A percentile compares a stretch with the other conserved stretches of the same genome.
These are phyloP conservation scores for Pichia sp. DNA, from an alignment of 1,139 yeast species.

Conservation along the genomic window DNA sequence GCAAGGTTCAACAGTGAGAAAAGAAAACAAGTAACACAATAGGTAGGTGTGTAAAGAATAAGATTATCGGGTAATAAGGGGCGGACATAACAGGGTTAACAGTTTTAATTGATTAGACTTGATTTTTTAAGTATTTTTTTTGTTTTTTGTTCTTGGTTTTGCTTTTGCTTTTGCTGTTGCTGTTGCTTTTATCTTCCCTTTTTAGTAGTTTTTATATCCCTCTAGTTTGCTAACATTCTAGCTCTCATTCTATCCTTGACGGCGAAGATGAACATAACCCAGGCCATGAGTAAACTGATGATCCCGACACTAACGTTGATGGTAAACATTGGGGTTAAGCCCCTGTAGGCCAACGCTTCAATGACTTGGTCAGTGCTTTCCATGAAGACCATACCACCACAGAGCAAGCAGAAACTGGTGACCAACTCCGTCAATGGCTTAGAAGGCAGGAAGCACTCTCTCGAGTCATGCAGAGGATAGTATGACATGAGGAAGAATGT, in stretches of 20 bases:
- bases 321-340: slow-evolving; percentile 85
- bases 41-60: neutral
- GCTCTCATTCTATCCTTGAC: slow-evolving; percentile 50
- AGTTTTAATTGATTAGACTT: neutral
- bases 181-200: neutral
- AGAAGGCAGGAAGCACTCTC: slow-evolving; percentile 39
- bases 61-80: neutral
- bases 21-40: neutral
- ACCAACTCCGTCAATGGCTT: slow-evolving; percentile 84
- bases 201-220: neutral
- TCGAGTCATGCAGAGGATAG: slow-evolving; percentile 38
- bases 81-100: neutral
- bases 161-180: neutral
- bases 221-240: neutral
- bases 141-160: no score
- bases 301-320: slow-evolving; percentile 80
- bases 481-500: slow-evolving; percentile 61
- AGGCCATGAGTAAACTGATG: slow-evolving; percentile 78
- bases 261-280: slow-evolving; percentile 73
- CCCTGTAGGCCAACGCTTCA: slow-evolving; percentile 78
- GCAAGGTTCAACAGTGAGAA: neutral
- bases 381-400: slow-evolving; percentile 92
- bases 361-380: slow-evolving; percentile 84
- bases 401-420: slow-evolving; percentile 68
- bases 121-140: no score